Percentiles rank a stretch among this genome's conserved stretches.
Conservation (phyloP, 169 alveolate species). For the Eimeria sp. region DNA sequence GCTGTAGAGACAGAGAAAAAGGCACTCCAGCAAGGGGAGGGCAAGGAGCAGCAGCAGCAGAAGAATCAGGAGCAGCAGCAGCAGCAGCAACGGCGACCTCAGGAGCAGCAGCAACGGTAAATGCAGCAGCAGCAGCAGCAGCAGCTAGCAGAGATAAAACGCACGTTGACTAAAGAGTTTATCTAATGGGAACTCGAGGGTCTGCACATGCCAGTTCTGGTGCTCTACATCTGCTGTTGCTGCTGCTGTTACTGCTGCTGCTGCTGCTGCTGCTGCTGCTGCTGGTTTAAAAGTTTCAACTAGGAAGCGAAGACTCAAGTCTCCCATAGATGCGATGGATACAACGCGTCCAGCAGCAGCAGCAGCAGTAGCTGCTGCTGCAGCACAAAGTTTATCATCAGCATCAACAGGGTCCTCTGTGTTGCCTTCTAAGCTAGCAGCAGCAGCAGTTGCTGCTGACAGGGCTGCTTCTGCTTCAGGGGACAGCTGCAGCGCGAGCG, state of each 20-base stretch:
- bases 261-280: constrained; percentile 30
- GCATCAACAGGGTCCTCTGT: constrained; percentile 3
- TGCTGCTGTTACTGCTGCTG: not conserved
- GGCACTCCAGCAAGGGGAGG: not conserved
- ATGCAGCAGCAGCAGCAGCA: constrained; percentile 50
- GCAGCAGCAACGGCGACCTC: constrained; percentile 1
- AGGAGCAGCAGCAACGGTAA: not conserved
- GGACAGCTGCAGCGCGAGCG: not conserved
- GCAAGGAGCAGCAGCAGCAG: not conserved
- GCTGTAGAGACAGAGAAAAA: not conserved
- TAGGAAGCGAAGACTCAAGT: not conserved
- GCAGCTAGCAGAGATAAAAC: not conserved
- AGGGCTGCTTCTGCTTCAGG: not conserved
- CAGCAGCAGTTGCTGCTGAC: constrained; percentile 3
- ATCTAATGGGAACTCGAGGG: not conserved
- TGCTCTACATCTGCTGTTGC: constrained; percentile 6
- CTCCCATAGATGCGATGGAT: not conserved
- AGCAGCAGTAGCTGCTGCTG: too few species aligned
- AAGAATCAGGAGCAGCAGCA: not conserved
- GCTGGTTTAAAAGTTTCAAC: not conserved
- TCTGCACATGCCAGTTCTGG: not conserved
- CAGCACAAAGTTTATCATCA: not conserved
- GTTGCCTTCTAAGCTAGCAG: not conserved
- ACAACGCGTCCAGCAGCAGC: not conserved
- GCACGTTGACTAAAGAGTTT: constrained; percentile 6